Percentiles rank a stretch among this genome's conserved stretches.
These are phyloP conservation scores for Ceratobasidium sp. DNA, from an alignment of 1,284 basidiomycete genomes.

Conservation along the genomic window DNA sequence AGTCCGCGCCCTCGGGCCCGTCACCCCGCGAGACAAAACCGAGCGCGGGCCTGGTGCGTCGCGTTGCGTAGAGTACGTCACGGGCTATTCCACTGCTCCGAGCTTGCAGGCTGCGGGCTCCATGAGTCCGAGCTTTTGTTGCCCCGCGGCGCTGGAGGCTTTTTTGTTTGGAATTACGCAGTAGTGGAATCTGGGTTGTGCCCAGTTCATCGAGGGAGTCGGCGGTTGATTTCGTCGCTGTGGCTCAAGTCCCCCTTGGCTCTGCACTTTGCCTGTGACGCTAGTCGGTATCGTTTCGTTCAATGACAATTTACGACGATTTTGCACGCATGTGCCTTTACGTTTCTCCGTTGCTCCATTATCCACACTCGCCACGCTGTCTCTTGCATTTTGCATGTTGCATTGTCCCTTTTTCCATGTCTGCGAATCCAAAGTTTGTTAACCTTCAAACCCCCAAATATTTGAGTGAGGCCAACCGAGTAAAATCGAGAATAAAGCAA, in stretches of 20 bases:
- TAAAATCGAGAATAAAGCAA: background rate
- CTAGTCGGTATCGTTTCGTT: slow-evolving; percentile 18
- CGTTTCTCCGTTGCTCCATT: slow-evolving; percentile 16
- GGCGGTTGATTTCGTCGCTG: slow-evolving; percentile 37
- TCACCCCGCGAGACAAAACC: slow-evolving; percentile 7
- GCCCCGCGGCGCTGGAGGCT: slow-evolving; percentile 23
- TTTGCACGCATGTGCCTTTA: slow-evolving; percentile 26
- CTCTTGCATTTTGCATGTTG: slow-evolving; percentile 11
- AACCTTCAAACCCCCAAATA: background rate
- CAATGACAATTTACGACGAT: slow-evolving; percentile 9
- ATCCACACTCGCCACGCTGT: slow-evolving; percentile 17
- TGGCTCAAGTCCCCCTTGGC: slow-evolving; percentile 41
- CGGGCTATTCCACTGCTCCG: slow-evolving; percentile 24
- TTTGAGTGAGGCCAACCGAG: background rate
- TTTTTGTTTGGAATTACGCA: slow-evolving; percentile 6
- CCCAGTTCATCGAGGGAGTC: slow-evolving; percentile 32
- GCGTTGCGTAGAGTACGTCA: slow-evolving; percentile 3
- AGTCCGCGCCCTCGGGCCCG: slow-evolving; percentile 22
- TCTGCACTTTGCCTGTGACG: slow-evolving; percentile 8
- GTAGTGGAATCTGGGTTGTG: slow-evolving; percentile 20
- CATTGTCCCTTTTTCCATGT: slow-evolving; percentile 14
- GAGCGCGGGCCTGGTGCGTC: slow-evolving; percentile 33
- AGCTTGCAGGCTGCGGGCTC: slow-evolving; percentile 21
- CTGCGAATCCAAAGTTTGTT: slow-evolving; percentile 15
- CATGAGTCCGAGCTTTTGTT: slow-evolving; percentile 32